phyloP scores from a whole-genome alignment of 1,139 yeast genomes.

The Suhomyces yuchorum region DNA sequence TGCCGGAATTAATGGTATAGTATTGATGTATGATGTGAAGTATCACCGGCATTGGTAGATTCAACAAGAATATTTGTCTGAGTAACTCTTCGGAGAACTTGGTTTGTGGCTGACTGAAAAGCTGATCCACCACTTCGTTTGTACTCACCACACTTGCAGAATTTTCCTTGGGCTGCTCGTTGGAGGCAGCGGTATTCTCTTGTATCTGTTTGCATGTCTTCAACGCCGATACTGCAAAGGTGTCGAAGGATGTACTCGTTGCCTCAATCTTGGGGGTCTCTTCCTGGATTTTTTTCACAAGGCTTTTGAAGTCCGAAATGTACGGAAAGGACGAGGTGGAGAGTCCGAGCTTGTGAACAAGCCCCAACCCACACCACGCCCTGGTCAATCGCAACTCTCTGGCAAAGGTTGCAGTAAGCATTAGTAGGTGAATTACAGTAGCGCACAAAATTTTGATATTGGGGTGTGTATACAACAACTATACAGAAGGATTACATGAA shows the following conservation, averaged over 20 bases:
- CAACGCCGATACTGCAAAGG: conserved; percentile 8
- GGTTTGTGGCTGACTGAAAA: conserved; percentile 24
- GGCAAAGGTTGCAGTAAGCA: conserved; percentile 1
- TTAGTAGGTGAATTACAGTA: background rate
- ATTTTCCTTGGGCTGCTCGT: conserved; percentile 13
- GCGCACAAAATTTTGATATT: background rate
- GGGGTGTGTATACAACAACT: background rate
- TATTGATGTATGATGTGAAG: conserved; percentile 35
- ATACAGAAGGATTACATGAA: background rate
- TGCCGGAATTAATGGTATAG: conserved; percentile 39
- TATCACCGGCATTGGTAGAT: conserved; percentile 34
- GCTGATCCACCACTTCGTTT: conserved; percentile 14
- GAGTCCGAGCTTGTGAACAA: background rate
- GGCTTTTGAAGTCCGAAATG: conserved; percentile 12
- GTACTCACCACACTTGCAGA: conserved; percentile 14
- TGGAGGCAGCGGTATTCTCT: conserved; percentile 11
- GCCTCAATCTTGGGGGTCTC: conserved; percentile 1
- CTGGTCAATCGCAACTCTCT: background rate
- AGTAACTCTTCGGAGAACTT: conserved; percentile 29
- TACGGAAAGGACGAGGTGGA: conserved; percentile 11
- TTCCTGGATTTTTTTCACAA: conserved; percentile 11
- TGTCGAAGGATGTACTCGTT: conserved; percentile 1
- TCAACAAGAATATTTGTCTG: conserved; percentile 34
- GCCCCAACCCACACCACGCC: background rate
- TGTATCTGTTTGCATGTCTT: conserved; percentile 12